Evolutionary conservation across 352 stramenopile genomes (phyloP).

Genomic region (Phytophthora ramorum): DNA sequence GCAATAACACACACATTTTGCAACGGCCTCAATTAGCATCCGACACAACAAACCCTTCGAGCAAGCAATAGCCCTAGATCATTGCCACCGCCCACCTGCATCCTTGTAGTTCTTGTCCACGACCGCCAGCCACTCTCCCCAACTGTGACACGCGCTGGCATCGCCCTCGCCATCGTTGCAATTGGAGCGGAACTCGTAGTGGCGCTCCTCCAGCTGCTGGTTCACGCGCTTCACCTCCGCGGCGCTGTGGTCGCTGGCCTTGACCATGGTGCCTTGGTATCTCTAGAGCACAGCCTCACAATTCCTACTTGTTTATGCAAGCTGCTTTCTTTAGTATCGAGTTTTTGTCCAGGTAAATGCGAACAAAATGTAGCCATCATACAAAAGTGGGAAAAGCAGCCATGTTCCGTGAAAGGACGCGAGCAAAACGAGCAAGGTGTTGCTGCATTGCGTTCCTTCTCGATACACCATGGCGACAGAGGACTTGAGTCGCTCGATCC

Average conservation of each 20-base stretch:
- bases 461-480: background rate
- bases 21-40: background rate
- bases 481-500: constrained; percentile 12
- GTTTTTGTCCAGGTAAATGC: background rate
- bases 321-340: too few relatives aligned
- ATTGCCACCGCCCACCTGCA: constrained; percentile 44
- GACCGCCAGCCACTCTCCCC: constrained; percentile 87
- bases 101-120: constrained; percentile 88
- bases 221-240: constrained; percentile 84
- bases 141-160: constrained; percentile 87
- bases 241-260: constrained; percentile 50
- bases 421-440: background rate
- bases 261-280: constrained; percentile 34
- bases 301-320: constrained; percentile 7
- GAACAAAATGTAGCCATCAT: background rate
- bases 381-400: background rate
- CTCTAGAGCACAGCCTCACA: constrained; percentile 2
- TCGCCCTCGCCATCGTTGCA: constrained; percentile 87
- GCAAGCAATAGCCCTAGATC: background rate
- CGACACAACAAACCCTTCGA: background rate
- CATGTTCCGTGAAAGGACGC: constrained; percentile 1
- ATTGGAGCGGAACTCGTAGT: constrained; percentile 90
- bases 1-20: background rate
- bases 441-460: too few relatives aligned
- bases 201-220: constrained; percentile 83